Conservation (phyloP, 805 yeast genomes). For the Zygosaccharomyces pseudorouxii region DNA sequence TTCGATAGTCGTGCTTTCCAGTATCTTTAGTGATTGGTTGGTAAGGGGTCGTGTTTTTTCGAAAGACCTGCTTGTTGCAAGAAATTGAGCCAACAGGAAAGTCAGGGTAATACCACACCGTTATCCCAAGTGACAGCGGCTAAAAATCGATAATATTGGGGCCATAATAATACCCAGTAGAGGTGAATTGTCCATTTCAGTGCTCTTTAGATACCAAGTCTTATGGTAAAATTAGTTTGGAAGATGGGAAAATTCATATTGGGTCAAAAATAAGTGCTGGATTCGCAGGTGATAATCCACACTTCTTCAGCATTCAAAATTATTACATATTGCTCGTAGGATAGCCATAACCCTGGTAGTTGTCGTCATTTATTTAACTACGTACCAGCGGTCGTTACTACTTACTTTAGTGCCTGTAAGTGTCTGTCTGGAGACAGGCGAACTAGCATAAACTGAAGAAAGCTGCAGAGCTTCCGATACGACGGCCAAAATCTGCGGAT, state of each 20-base stretch:
- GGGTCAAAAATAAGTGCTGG: background rate
- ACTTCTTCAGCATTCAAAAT: too few species aligned
- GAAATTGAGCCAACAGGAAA: background rate
- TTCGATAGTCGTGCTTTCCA: background rate
- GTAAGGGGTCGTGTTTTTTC: conserved; percentile 6
- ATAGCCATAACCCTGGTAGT: too few species aligned
- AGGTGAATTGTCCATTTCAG: background rate
- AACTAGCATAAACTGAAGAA: conserved; percentile 11
- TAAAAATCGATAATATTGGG: background rate
- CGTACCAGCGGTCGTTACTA: conserved; percentile 20
- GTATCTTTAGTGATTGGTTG: background rate
- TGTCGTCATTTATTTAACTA: conserved; percentile 12
- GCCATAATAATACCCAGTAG: background rate
- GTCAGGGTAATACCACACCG: background rate
- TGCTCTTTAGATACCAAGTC: too few species aligned
- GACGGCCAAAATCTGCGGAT: conserved; percentile 9
- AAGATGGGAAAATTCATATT: background rate
- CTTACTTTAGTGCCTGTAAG: conserved; percentile 10
- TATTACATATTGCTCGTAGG: too few species aligned
- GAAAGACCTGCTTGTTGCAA: conserved; percentile 2
- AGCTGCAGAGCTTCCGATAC: conserved; percentile 18
- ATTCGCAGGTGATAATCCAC: too few species aligned
- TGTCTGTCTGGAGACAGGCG: conserved; percentile 15
- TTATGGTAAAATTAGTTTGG: background rate
- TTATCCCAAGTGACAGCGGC: background rate